These are phyloP conservation scores for Pistacia atlantica DNA, from an alignment of 345 rosid species.

Conservation along the genomic window DNA sequence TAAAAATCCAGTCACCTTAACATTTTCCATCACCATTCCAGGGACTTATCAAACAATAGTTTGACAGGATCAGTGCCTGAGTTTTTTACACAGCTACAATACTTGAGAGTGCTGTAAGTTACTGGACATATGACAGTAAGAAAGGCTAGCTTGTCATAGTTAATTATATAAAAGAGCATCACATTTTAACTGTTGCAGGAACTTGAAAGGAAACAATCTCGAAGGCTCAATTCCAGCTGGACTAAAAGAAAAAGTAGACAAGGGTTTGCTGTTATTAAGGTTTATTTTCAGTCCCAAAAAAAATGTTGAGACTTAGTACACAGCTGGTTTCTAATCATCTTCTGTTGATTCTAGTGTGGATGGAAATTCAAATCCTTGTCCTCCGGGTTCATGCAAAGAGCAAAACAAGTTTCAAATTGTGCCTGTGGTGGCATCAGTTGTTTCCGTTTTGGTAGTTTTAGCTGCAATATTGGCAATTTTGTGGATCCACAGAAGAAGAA, in stretches of 20 bases:
- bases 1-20: neutral
- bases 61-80: conserved; percentile 45
- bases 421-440: neutral
- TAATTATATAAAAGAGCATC: too few species aligned
- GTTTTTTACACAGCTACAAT: conserved; percentile 38
- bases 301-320: too few species aligned
- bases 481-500: neutral
- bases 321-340: neutral
- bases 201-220: conserved; percentile 44
- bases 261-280: conserved; percentile 29
- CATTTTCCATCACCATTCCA: neutral
- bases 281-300: neutral
- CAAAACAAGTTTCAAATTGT: neutral
- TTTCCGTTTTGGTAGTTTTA: neutral
- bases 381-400: neutral
- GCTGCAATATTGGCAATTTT: neutral
- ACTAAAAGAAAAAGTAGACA: conserved; percentile 29
- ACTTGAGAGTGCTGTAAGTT: conserved; percentile 46
- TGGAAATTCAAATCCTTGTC: conserved; percentile 6
- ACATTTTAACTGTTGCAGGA: conserved; percentile 23
- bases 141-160: too few species aligned
- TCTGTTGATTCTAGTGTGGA: neutral
- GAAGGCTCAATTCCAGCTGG: conserved; percentile 42
- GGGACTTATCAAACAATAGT: conserved; percentile 54
- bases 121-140: too few species aligned